Conservation (phyloP, 208 protist species). For the Crithidia brevicula region DNA sequence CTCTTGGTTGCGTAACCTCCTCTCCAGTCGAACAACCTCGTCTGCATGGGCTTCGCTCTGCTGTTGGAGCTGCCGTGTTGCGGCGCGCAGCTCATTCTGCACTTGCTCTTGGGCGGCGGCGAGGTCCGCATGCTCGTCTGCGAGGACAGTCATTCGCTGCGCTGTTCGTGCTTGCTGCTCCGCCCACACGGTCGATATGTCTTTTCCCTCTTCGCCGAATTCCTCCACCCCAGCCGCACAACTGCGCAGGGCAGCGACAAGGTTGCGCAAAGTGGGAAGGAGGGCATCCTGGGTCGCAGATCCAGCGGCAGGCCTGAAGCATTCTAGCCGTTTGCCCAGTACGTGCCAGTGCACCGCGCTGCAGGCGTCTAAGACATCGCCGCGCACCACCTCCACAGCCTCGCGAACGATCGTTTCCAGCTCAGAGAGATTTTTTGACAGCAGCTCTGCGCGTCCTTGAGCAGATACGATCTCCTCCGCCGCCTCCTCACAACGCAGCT, state of each 20-base stretch:
- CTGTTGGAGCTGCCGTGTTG: conserved; percentile 9
- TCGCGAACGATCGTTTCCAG: conserved; percentile 9
- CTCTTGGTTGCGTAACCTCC: conserved; percentile 13
- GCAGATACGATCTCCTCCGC: not conserved
- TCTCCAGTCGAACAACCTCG: conserved; percentile 20
- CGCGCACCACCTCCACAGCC: conserved; percentile 2
- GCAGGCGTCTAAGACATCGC: not conserved
- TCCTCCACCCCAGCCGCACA: not conserved
- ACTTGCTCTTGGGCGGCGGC: conserved; percentile 12
- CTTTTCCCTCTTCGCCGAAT: not conserved
- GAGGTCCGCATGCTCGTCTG: not conserved
- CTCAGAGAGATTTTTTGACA: not conserved
- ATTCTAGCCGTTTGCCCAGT: not conserved
- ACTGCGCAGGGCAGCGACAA: not conserved
- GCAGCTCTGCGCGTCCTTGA: not conserved
- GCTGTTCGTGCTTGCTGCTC: conserved; percentile 26
- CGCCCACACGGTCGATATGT: not conserved
- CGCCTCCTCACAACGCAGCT: conserved; percentile 10
- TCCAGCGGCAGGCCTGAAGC: not conserved
- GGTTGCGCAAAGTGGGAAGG: not conserved
- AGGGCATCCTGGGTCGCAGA: not conserved
- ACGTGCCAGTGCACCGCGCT: conserved; percentile 11
- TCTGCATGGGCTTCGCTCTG: conserved; percentile 8
- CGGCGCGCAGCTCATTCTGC: conserved; percentile 5
- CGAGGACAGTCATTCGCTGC: conserved; percentile 2